phyloP scores from a whole-genome alignment of 1,284 basidiomycete species.

The Heliocybe sulcata region DNA sequence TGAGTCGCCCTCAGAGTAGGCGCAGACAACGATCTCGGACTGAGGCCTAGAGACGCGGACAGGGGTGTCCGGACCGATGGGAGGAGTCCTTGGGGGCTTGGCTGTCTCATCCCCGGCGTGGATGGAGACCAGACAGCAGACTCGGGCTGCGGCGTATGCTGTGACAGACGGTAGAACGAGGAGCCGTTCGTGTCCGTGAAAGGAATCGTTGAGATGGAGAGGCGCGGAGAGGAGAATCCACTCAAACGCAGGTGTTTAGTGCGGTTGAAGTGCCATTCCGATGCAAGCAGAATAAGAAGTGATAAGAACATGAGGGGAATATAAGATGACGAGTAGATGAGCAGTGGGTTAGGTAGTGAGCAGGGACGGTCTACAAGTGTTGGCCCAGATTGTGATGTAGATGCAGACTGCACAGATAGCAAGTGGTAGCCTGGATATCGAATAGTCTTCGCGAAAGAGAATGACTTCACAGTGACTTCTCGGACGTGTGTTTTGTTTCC shows the following conservation, averaged over 20 bases:
- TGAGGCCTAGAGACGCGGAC: neutral
- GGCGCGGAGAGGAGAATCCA: neutral
- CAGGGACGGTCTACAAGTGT: slow-evolving; percentile 41
- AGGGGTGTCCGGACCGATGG: neutral
- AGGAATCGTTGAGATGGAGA: neutral
- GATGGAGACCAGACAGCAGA: neutral
- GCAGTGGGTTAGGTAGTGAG: slow-evolving; percentile 49
- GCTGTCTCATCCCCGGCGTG: neutral
- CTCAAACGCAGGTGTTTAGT: neutral
- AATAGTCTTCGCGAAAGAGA: slow-evolving; percentile 54
- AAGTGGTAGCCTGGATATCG: slow-evolving; percentile 54
- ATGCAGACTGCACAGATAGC: slow-evolving; percentile 42
- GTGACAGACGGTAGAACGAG: neutral
- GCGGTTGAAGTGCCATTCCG: neutral
- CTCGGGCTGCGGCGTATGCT: neutral
- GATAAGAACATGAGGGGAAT: slow-evolving; percentile 35
- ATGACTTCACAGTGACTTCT: slow-evolving; percentile 54
- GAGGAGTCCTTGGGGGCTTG: neutral
- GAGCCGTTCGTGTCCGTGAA: neutral
- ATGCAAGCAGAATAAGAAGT: slow-evolving; percentile 16
- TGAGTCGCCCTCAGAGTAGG: slow-evolving; percentile 9
- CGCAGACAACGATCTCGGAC: slow-evolving; percentile 7
- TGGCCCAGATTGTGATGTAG: slow-evolving; percentile 13
- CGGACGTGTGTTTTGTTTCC: slow-evolving; percentile 20
- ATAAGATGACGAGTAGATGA: slow-evolving; percentile 47